Base-by-base conservation (phyloP, 768 basidiomycete species). In the Tricholoma bakamatsutake region DNA sequence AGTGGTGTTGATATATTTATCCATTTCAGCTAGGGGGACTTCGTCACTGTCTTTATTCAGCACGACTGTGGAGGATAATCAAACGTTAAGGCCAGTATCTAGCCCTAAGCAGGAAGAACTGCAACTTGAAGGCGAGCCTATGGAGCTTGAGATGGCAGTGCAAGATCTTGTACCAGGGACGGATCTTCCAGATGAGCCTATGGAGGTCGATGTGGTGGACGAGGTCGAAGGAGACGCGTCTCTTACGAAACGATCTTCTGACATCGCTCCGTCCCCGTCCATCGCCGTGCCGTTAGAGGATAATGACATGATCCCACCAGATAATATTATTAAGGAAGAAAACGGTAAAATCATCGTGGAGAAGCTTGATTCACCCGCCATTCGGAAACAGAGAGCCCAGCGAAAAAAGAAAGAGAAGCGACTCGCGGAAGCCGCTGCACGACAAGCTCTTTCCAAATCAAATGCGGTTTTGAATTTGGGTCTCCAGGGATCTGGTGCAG, bases 281-380 rank as follows among this genome's bases (percentile, higher is more conserved):
- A 24, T 24, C 21, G 21, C 21, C 3, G 27, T 35, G 28, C 58
- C 39, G 54, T 59, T 17, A 34, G 50, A 45, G 6, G 21, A 27
- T 5, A 12, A 46, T 8, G 43, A 46, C 13, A 13, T 54, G 51
- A 58, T 59, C 50, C 57, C 64, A 58, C 21, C 63, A 57, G 4
- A 13, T 65, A 57, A 17, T 67, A 24, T 34, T 11, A 63, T 72
- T 10, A 62, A 63, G 10, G 60, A 63, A 18, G 70, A 77, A n/a
- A 71, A 72, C 43, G 79, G 80, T n/a, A 75, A 70, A 55, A 75
- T 85, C 47, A 79, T 88, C 53, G 80, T 90, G 54, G 87, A 90
- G 63, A 81, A 82, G 57, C 73, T 90, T 21, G 88, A 89, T 62
- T 85, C 88, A 5, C 88, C 88, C 34, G 78, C 78, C 3, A 84